A percentile compares a stretch with the other conserved stretches of the same genome.
These are phyloP conservation scores for Linnemannia zychae DNA, from an alignment of 192 early-diverging fungal genomes.

Conservation along the genomic window DNA sequence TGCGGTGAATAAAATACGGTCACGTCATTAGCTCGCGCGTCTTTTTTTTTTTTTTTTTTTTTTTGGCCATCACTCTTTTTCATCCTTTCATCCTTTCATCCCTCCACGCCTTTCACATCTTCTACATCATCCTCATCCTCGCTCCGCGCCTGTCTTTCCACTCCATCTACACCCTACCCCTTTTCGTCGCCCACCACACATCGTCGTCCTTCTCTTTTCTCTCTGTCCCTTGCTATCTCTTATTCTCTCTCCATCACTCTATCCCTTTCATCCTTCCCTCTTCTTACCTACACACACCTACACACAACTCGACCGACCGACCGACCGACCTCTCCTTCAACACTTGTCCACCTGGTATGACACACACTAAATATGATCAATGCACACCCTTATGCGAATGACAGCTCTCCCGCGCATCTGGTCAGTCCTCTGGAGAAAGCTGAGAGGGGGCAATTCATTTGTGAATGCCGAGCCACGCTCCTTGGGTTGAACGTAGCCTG, in stretches of 20 bases:
- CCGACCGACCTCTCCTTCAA: background rate
- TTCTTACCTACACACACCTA: too few species aligned
- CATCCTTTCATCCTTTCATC: too few species aligned
- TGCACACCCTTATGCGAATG: conserved; percentile 13
- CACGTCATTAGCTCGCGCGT: too few species aligned
- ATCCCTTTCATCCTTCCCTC: too few species aligned
- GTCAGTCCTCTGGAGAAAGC: conserved; percentile 15
- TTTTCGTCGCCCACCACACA: too few species aligned
- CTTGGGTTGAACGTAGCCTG: conserved; percentile 6
- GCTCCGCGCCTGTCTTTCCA: background rate
- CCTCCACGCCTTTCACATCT: too few species aligned
- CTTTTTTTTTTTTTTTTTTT: too few species aligned
- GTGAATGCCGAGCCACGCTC: conserved; percentile 21
- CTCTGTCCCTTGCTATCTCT: background rate
- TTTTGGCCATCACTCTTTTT: background rate
- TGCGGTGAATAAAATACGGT: too few species aligned
- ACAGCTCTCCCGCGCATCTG: conserved; percentile 17
- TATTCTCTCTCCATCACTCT: too few species aligned
- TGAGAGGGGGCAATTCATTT: conserved; percentile 6
- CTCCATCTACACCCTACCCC: background rate
- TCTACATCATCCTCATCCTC: too few species aligned
- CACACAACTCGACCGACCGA: too few species aligned
- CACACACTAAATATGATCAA: conserved; percentile 13
- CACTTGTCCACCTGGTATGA: conserved; percentile 12
- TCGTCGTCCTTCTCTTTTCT: background rate